These are phyloP conservation scores for Brettanomyces bruxellensis DNA, from an alignment of 805 yeast species.

Conservation along the genomic window DNA sequence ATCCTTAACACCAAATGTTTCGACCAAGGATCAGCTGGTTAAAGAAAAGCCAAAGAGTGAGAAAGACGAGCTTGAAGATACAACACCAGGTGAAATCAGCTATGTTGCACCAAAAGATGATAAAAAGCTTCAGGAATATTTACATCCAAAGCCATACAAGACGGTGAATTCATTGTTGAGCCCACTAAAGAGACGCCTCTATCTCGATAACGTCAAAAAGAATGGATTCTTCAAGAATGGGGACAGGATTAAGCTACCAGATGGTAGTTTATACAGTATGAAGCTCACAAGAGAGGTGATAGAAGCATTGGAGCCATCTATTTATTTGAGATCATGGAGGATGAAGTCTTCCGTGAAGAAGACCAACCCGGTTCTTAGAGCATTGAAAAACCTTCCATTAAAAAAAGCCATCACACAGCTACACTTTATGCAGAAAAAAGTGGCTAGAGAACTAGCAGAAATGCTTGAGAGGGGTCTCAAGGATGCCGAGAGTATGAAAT, in stretches of 20 bases:
- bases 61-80: conserved; percentile 7
- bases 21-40: conserved; percentile 1
- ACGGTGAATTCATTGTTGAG: conserved; percentile 51
- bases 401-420: conserved; percentile 84
- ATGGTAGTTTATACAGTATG: conserved; percentile 38
- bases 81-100: conserved; percentile 4
- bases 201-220: conserved; percentile 46
- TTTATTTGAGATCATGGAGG: conserved; percentile 74
- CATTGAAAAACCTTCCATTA: conserved; percentile 62
- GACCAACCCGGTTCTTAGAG: conserved; percentile 69
- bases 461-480: conserved; percentile 63
- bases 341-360: conserved; percentile 85
- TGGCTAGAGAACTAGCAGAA: conserved; percentile 71
- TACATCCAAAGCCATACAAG: conserved; percentile 41
- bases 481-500: conserved; percentile 54
- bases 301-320: conserved; percentile 76
- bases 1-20: conserved; percentile 14
- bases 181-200: conserved; percentile 63
- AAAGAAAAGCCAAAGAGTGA: background rate
- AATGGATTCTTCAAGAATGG: conserved; percentile 66
- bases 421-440: conserved; percentile 75
- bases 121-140: conserved; percentile 35
- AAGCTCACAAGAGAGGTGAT: conserved; percentile 56
- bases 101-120: conserved; percentile 24
- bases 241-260: conserved; percentile 34